These are phyloP conservation scores for Plasmodium reichenowi DNA, from an alignment of 169 alveolate species.

Conservation along the genomic window DNA sequence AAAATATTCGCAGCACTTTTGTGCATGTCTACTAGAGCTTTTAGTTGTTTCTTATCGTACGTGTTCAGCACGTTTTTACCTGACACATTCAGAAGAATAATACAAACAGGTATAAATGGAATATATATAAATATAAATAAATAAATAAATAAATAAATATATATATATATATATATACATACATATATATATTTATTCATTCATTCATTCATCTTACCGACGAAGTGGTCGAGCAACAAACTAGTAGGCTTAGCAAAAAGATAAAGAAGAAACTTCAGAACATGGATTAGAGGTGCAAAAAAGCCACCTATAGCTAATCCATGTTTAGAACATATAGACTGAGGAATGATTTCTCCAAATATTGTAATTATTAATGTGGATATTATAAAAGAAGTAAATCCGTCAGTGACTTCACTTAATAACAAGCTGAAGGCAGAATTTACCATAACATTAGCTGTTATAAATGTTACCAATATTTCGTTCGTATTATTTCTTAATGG, in stretches of 20 bases:
- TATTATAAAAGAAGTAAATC: constrained; percentile 86
- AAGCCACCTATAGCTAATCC: constrained; percentile 90
- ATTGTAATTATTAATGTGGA: constrained; percentile 88
- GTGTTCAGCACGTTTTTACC: constrained; percentile 79
- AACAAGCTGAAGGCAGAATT: constrained; percentile 90
- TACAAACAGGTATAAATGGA: too few species aligned
- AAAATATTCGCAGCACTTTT: constrained; percentile 79
- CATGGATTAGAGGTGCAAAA: constrained; percentile 83
- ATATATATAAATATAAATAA: not conserved
- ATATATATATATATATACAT: not conserved
- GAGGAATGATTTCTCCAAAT: constrained; percentile 93
- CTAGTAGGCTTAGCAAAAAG: constrained; percentile 88
- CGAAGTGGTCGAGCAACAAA: constrained; percentile 77
- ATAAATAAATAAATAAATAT: not conserved
- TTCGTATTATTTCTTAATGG: constrained; percentile 91
- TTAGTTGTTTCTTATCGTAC: constrained; percentile 81
- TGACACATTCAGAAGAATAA: not conserved
- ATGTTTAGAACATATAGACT: constrained; percentile 90
- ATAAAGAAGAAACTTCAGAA: constrained; percentile 78
- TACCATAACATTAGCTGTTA: constrained; percentile 91
- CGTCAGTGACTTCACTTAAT: constrained; percentile 88
- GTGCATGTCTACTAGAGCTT: constrained; percentile 86
- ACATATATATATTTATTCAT: not conserved
- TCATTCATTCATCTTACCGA: constrained; percentile 57
- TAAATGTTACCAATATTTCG: constrained; percentile 88